Evolutionary conservation across 108 stramenopile species (phyloP).

Genomic region (Aureococcus anophagefferens): DNA sequence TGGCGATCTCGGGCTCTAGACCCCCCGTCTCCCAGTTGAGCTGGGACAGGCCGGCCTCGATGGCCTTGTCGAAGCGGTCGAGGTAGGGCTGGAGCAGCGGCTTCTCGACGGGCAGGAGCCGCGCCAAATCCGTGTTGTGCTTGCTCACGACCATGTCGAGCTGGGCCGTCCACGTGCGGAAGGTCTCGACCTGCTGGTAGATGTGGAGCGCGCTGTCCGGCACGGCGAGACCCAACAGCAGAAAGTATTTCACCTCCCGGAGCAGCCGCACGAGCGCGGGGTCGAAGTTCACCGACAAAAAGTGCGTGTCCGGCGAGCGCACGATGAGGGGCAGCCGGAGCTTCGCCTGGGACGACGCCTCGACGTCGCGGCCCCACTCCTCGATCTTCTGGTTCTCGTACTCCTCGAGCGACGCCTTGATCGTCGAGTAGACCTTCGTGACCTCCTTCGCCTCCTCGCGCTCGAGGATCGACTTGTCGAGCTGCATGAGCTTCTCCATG

Average conservation of each 20-base stretch:
- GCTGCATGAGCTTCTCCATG: slow-evolving; percentile 64
- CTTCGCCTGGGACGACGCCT: slow-evolving; percentile 59
- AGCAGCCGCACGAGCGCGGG: slow-evolving; percentile 68
- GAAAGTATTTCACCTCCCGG: slow-evolving; percentile 79
- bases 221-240: slow-evolving; percentile 59
- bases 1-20: slow-evolving; percentile 10
- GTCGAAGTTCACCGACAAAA: slow-evolving; percentile 74
- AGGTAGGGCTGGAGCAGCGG: slow-evolving; percentile 65
- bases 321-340: slow-evolving; percentile 61
- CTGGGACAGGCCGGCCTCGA: slow-evolving; percentile 51
- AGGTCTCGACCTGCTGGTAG: slow-evolving; percentile 61
- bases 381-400: slow-evolving; percentile 63
- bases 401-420: slow-evolving; percentile 62
- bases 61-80: slow-evolving; percentile 55
- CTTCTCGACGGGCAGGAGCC: slow-evolving; percentile 72
- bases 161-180: slow-evolving; percentile 73
- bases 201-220: slow-evolving; percentile 66
- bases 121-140: slow-evolving; percentile 64
- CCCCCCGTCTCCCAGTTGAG: slow-evolving; percentile 68
- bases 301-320: slow-evolving; percentile 41
- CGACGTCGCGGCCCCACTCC: slow-evolving; percentile 69
- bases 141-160: slow-evolving; percentile 72
- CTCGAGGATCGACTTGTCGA: slow-evolving; percentile 64
- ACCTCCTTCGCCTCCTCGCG: slow-evolving; percentile 86
- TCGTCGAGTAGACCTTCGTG: slow-evolving; percentile 47